phyloP scores from a whole-genome alignment of 257 asterid species.

The Gynochthodes officinalis region DNA sequence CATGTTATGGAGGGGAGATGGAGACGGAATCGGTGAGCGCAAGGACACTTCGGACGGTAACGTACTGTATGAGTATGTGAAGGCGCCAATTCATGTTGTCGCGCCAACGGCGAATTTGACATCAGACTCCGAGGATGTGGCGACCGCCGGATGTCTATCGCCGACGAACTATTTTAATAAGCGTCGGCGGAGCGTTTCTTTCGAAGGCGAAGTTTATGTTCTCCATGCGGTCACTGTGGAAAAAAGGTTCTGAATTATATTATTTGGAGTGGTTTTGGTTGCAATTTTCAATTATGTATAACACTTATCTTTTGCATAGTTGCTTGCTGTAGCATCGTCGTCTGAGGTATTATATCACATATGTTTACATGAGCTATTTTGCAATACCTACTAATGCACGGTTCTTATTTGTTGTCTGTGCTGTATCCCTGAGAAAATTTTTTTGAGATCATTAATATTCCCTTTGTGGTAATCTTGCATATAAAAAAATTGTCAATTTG shows the following conservation, averaged over 20 bases:
- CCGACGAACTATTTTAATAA: slow-evolving; percentile 26
- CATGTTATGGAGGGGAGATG: slow-evolving; percentile 11
- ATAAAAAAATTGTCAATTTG: slow-evolving; percentile 48
- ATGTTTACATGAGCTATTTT: too few species aligned
- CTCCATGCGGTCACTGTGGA: slow-evolving; percentile 60
- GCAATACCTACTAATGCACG: too few species aligned
- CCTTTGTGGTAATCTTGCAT: slow-evolving; percentile 13
- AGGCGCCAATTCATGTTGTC: slow-evolving; percentile 41
- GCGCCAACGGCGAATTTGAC: slow-evolving; percentile 46
- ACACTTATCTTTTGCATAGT: too few species aligned
- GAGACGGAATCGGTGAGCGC: slow-evolving; percentile 14
- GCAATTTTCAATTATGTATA: not conserved
- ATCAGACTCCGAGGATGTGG: slow-evolving; percentile 34
- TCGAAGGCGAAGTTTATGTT: slow-evolving; percentile 64
- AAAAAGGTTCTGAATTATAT: slow-evolving; percentile 33
- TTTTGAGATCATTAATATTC: slow-evolving; percentile 8
- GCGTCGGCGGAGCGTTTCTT: slow-evolving; percentile 35
- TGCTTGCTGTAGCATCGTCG: not conserved
- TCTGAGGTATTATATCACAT: not conserved
- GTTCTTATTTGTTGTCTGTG: slow-evolving; percentile 2
- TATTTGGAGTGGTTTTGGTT: not conserved
- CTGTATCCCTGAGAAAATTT: not conserved
- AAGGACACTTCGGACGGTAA: slow-evolving; percentile 13
- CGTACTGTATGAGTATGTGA: slow-evolving; percentile 20
- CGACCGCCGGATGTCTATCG: slow-evolving; percentile 26